Percentiles rank a stretch among this genome's conserved stretches.
These are phyloP conservation scores for Leccinum obscurum DNA, from an alignment of 768 basidiomycete genomes.

Conservation along the genomic window DNA sequence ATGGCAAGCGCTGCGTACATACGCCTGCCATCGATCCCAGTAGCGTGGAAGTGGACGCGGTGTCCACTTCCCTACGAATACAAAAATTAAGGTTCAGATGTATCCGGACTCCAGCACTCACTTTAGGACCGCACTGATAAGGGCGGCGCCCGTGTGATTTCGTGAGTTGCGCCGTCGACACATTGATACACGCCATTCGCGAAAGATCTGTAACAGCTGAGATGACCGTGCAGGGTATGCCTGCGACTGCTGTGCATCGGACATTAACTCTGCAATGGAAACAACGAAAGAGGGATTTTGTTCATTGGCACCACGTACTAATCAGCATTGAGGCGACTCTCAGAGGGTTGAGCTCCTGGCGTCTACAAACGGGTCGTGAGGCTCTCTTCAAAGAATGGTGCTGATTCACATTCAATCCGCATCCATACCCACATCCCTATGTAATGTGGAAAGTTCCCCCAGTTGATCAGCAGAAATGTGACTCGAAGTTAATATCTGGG, in stretches of 20 bases:
- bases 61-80: background rate
- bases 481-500: slow-evolving; percentile 16
- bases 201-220: background rate
- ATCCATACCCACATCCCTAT: slow-evolving; percentile 8
- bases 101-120: slow-evolving; percentile 1
- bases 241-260: slow-evolving; percentile 4
- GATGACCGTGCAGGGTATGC: background rate
- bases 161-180: background rate
- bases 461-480: slow-evolving; percentile 18
- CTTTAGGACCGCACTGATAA: slow-evolving; percentile 3
- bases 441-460: slow-evolving; percentile 11
- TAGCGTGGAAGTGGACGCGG: background rate
- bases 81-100: background rate
- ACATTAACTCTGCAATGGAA: background rate
- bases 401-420: slow-evolving; percentile 1
- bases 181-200: background rate
- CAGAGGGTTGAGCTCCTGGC: background rate
- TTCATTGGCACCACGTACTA: slow-evolving; percentile 6
- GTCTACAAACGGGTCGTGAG: background rate
- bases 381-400: background rate
- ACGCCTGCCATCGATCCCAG: background rate
- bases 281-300: background rate
- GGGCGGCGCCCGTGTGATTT: background rate
- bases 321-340: background rate
- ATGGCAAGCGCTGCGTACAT: background rate